Evolutionary conservation across 2,329 filamentous ascomycete species (phyloP).

Genomic region (Cladosporium sp.): DNA sequence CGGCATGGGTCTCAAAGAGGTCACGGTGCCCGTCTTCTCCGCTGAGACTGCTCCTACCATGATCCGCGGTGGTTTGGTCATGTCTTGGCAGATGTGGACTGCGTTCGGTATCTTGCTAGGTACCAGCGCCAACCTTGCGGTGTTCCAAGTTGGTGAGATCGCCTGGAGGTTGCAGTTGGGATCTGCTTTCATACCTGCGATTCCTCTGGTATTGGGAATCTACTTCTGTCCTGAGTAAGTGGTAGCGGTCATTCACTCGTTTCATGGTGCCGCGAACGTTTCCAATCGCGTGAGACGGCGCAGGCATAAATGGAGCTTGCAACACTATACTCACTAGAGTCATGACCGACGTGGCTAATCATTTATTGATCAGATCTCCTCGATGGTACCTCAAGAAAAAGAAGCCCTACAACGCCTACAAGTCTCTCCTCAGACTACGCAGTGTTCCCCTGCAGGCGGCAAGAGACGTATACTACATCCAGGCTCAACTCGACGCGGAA

Average conservation of each 20-base stretch:
- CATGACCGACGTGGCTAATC: neutral
- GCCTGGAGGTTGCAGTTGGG: conserved; percentile 42
- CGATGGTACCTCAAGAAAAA: conserved; percentile 41
- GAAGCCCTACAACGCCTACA: conserved; percentile 35
- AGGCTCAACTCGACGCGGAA: conserved; percentile 30
- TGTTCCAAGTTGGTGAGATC: conserved; percentile 35
- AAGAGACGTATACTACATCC: conserved; percentile 40
- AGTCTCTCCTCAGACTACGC: conserved; percentile 36
- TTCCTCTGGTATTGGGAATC: conserved; percentile 40
- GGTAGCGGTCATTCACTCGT: no score
- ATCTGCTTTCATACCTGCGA: conserved; percentile 40
- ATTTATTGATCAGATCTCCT: conserved; percentile 19
- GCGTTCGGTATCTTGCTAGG: conserved; percentile 63
- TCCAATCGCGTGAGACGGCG: no score
- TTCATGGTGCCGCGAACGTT: no score
- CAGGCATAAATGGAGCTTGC: no score
- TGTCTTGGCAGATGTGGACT: conserved; percentile 42
- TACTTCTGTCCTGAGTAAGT: conserved; percentile 22
- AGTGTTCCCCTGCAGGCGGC: conserved; percentile 39
- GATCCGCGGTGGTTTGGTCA: conserved; percentile 35
- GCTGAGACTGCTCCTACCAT: conserved; percentile 54
- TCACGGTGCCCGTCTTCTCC: conserved; percentile 47
- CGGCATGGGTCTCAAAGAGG: conserved; percentile 42
- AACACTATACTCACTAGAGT: neutral
- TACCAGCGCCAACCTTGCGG: conserved; percentile 55